Conservation (phyloP, 176 grass and related monocot genomes). For the Rhynchospora pubera region DNA sequence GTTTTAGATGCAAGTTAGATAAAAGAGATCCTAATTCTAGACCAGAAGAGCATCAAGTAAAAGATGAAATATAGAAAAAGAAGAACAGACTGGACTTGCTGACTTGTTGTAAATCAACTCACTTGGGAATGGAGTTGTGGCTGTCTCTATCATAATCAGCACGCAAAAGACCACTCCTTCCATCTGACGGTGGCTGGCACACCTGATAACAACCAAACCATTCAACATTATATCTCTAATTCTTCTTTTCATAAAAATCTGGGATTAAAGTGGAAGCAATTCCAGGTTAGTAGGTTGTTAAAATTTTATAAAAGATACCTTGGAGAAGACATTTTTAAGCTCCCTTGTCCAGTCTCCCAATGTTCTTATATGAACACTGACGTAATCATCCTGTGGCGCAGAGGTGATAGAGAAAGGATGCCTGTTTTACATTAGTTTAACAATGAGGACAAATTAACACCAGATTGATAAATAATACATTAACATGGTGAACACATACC, state of each 20-base stretch:
- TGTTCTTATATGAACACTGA: slow-evolving; percentile 89
- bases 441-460: background rate
- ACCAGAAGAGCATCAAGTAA: background rate
- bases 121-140: slow-evolving; percentile 46
- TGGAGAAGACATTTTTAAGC: slow-evolving; percentile 81
- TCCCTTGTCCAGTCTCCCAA: slow-evolving; percentile 89
- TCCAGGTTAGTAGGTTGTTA: background rate
- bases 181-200: slow-evolving; percentile 68
- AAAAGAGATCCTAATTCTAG: background rate
- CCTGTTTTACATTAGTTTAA: slow-evolving; percentile 40
- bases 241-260: background rate
- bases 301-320: slow-evolving; percentile 26
- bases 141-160: slow-evolving; percentile 61
- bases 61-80: background rate
- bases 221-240: background rate
- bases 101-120: background rate
- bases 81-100: background rate
- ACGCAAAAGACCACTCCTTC: slow-evolving; percentile 76
- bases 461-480: background rate
- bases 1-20: background rate
- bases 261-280: background rate
- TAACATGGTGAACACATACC: background rate
- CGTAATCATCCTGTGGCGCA: slow-evolving; percentile 69
- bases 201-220: slow-evolving; percentile 38
- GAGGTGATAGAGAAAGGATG: slow-evolving; percentile 98